phyloP scores from a whole-genome alignment of 1,139 yeast genomes.

The Suhomyces terraborum region DNA sequence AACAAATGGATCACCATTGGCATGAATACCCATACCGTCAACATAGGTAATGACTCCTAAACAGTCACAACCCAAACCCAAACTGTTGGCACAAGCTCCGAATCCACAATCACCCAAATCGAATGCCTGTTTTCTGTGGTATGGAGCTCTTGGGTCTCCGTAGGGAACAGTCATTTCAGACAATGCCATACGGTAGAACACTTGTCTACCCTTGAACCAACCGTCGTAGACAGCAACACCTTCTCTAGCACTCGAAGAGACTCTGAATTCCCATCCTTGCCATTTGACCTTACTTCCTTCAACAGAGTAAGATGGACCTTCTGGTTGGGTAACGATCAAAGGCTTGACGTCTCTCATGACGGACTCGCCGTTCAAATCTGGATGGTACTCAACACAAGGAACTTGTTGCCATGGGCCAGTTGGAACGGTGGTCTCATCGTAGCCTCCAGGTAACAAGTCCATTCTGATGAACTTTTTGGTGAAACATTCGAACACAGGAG shows the following conservation, averaged over 20 bases:
- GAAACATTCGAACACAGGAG: slow-evolving; percentile 75
- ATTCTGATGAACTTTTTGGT: slow-evolving; percentile 69
- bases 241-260: slow-evolving; percentile 75
- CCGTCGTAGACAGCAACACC: slow-evolving; percentile 81
- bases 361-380: slow-evolving; percentile 65
- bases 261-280: slow-evolving; percentile 92
- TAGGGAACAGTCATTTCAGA: slow-evolving; percentile 94
- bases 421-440: slow-evolving; percentile 62
- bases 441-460: slow-evolving; percentile 76
- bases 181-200: slow-evolving; percentile 74
- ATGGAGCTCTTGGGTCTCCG: slow-evolving; percentile 88
- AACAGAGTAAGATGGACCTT: slow-evolving; percentile 77
- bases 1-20: slow-evolving; percentile 64
- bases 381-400: slow-evolving; percentile 69
- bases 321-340: slow-evolving; percentile 75
- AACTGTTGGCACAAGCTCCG: slow-evolving; percentile 75
- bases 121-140: slow-evolving; percentile 89
- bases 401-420: slow-evolving; percentile 64
- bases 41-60: slow-evolving; percentile 82
- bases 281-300: slow-evolving; percentile 68
- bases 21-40: slow-evolving; percentile 63
- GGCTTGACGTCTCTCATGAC: slow-evolving; percentile 68
- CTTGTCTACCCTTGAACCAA: slow-evolving; percentile 77
- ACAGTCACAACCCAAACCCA: slow-evolving; percentile 85
- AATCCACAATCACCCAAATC: slow-evolving; percentile 92